A percentile compares a stretch with the other conserved stretches of the same genome.
phyloP scores from a whole-genome alignment of 1,284 basidiomycete genomes.

The Ceratobasidium sp. region DNA sequence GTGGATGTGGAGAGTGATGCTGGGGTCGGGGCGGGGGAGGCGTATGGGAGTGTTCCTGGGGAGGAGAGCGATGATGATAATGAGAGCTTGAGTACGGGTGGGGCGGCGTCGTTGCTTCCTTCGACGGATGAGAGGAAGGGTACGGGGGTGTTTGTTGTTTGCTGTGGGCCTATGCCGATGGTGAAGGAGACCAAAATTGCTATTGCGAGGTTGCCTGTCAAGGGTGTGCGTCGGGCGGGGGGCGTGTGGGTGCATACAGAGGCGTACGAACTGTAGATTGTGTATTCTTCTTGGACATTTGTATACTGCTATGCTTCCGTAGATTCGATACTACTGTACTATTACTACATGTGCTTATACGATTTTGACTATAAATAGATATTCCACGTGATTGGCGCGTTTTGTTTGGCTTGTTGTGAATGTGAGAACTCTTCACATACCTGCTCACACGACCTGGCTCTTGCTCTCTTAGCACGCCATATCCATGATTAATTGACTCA shows the following conservation, averaged over 20 bases:
- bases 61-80: slow-evolving; percentile 2
- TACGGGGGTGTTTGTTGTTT: slow-evolving; percentile 26
- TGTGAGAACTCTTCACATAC: too few species aligned
- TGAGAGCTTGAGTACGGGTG: neutral
- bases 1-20: slow-evolving; percentile 32
- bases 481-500: too few species aligned
- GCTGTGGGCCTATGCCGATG: slow-evolving; percentile 37
- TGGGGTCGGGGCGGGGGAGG: slow-evolving; percentile 3
- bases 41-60: slow-evolving; percentile 24
- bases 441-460: too few species aligned
- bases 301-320: too few species aligned
- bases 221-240: slow-evolving; percentile 20
- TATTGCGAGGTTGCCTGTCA: slow-evolving; percentile 13
- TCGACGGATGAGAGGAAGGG: slow-evolving; percentile 12
- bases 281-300: neutral
- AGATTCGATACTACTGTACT: too few species aligned
- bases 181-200: slow-evolving; percentile 27
- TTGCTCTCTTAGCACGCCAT: too few species aligned
- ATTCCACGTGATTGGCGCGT: too few species aligned
- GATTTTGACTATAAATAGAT: too few species aligned
- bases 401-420: too few species aligned
- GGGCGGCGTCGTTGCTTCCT: slow-evolving; percentile 24
- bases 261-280: slow-evolving; percentile 28
- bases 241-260: slow-evolving; percentile 39
- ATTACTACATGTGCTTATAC: too few species aligned